Conservation (phyloP, 306 rosid species). For the Pterocarpus santalinus region DNA sequence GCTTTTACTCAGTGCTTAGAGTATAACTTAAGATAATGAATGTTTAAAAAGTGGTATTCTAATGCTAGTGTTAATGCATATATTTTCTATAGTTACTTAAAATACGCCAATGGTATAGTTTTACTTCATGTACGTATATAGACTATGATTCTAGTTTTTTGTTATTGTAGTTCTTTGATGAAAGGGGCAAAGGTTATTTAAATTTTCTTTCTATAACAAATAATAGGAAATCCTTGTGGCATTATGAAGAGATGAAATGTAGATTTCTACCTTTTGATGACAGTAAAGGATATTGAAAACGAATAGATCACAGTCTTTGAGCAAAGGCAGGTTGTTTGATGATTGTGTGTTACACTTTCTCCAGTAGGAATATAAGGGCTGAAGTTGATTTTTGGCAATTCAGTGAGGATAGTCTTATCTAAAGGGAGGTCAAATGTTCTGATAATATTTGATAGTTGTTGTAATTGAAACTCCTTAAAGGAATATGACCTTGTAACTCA, state of each 20-base stretch:
- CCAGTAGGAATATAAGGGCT: background rate
- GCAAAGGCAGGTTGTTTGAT: background rate
- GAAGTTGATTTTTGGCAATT: slow-evolving; percentile 23
- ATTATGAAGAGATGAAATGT: background rate
- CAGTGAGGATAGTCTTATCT: background rate
- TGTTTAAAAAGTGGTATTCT: slow-evolving; percentile 14
- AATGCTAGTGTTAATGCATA: slow-evolving; percentile 9
- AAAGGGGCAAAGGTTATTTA: slow-evolving; percentile 2
- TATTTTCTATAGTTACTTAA: slow-evolving; percentile 27
- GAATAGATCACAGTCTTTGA: background rate
- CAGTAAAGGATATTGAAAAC: slow-evolving; percentile 4
- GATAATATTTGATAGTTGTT: slow-evolving; percentile 5
- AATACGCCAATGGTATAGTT: slow-evolving; percentile 1
- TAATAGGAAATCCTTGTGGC: slow-evolving; percentile 4
- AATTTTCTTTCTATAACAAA: slow-evolving; percentile 22
- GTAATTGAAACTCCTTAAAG: background rate
- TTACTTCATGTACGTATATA: background rate
- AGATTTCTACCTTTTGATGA: background rate
- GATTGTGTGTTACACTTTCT: slow-evolving; percentile 6
- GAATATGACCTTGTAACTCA: slow-evolving; percentile 26
- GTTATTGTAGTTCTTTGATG: background rate
- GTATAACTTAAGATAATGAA: slow-evolving; percentile 18
- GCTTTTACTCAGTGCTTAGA: background rate
- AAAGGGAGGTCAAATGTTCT: slow-evolving; percentile 4
- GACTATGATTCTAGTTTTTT: background rate